Conservation (phyloP, 768 basidiomycete species). For the Gloeopeniophorella convolvens region DNA sequence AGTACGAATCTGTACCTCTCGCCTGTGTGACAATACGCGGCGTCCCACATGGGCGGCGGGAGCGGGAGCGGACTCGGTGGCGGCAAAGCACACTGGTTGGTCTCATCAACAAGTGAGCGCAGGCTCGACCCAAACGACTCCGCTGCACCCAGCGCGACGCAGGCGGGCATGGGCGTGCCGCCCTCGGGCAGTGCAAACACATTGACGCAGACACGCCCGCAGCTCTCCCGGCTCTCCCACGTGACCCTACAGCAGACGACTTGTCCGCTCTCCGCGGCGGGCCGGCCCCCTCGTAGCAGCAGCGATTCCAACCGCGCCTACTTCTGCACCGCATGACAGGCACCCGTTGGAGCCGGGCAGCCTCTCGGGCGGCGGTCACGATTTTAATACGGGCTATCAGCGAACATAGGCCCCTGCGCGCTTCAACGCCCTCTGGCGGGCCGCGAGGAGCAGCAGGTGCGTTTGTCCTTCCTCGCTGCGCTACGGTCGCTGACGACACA, state of each 20-base stretch:
- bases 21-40: constrained; percentile 47
- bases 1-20: constrained; percentile 50
- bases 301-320: constrained; percentile 29
- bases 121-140: constrained; percentile 84
- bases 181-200: constrained; percentile 39
- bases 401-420: constrained; percentile 44
- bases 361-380: constrained; percentile 45
- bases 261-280: constrained; percentile 82
- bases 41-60: constrained; percentile 27
- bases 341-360: constrained; percentile 80
- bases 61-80: constrained; percentile 3
- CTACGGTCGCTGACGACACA: constrained; percentile 25
- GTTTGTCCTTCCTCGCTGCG: constrained; percentile 26
- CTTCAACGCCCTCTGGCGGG: constrained; percentile 46
- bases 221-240: constrained; percentile 37
- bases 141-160: constrained; percentile 74
- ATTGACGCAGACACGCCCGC: constrained; percentile 25
- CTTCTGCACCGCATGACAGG: constrained; percentile 27
- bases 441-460: constrained; percentile 62
- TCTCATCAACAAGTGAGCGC: constrained; percentile 64
- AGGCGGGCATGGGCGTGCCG: constrained; percentile 62
- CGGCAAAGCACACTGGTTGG: constrained; percentile 49
- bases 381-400: constrained; percentile 60
- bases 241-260: constrained; percentile 82
- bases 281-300: constrained; percentile 37